Conservation (phyloP, 306 rosid genomes). For the Castanospermum australe region DNA sequence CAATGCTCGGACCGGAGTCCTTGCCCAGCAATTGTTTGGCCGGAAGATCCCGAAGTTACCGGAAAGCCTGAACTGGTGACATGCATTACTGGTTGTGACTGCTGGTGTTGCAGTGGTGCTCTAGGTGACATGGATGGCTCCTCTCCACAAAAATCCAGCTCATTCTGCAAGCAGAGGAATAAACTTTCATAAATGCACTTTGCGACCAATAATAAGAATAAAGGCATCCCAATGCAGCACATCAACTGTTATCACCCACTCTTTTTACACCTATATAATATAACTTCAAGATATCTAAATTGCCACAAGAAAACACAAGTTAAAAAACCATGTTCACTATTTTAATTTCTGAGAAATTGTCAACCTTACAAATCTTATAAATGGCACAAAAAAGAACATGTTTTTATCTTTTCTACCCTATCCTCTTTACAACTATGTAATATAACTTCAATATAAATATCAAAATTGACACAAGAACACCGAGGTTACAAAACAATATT, state of each 20-base stretch:
- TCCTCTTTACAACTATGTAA: background rate
- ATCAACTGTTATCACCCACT: background rate
- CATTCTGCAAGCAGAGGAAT: slow-evolving; percentile 53
- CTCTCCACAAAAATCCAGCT: slow-evolving; percentile 75
- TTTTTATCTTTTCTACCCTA: background rate
- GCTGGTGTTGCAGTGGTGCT: slow-evolving; percentile 57
- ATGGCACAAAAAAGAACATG: background rate
- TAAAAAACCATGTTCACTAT: background rate
- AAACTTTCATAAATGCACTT: background rate
- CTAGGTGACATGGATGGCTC: slow-evolving; percentile 82
- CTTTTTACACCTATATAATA: background rate
- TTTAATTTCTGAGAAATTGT: background rate
- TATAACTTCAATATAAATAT: background rate
- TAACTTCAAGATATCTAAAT: background rate
- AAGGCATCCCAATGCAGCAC: background rate
- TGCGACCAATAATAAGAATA: background rate
- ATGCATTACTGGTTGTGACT: slow-evolving; percentile 52
- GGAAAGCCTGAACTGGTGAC: slow-evolving; percentile 52
- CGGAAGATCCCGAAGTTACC: slow-evolving; percentile 53
- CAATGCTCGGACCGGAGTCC: slow-evolving; percentile 60
- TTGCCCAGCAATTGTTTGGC: slow-evolving; percentile 49
- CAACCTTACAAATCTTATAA: slow-evolving; percentile 1
- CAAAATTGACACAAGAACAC: slow-evolving; percentile 7
- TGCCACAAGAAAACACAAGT: background rate
- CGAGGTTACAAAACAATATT: background rate